phyloP scores from a whole-genome alignment of 164 flowering plant species.

The Aristolochia contorta region DNA sequence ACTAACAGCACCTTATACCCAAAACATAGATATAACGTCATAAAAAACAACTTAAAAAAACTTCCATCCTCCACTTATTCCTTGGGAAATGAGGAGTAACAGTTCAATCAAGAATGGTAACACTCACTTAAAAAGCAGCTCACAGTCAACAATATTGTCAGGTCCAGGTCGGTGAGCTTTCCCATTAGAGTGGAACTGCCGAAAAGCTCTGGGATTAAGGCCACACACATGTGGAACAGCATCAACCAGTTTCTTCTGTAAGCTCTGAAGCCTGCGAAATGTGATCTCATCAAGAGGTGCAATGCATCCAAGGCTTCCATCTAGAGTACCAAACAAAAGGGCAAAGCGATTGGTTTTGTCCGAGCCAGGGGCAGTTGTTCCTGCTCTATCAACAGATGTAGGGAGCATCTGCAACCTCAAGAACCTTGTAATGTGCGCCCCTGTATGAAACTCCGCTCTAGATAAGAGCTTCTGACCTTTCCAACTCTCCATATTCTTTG shows the following conservation, averaged over 20 bases:
- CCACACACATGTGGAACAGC: slow-evolving; percentile 91
- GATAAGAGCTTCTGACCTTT: slow-evolving; percentile 97
- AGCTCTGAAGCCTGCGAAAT: slow-evolving; percentile 83
- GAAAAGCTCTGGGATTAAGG: slow-evolving; percentile 74
- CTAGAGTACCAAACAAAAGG: slow-evolving; percentile 79
- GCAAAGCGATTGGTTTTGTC: slow-evolving; percentile 95
- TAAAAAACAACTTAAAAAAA: no score
- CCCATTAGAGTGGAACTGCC: slow-evolving; percentile 78
- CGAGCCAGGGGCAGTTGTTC: slow-evolving; percentile 33
- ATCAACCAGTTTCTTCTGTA: slow-evolving; percentile 81
- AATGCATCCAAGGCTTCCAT: slow-evolving; percentile 91
- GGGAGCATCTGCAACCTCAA: slow-evolving; percentile 89
- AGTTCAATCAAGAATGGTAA: no score
- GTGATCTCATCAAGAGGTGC: slow-evolving; percentile 96
- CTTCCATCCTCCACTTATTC: no score
- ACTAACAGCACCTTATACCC: background rate
- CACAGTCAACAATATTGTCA: slow-evolving; percentile 91
- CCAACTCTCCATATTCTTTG: slow-evolving; percentile 93
- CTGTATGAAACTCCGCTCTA: slow-evolving; percentile 95
- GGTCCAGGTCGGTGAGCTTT: slow-evolving; percentile 97
- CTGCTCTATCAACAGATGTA: slow-evolving; percentile 40
- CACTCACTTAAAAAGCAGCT: slow-evolving; percentile 91
- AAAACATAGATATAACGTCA: background rate
- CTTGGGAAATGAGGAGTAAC: no score
- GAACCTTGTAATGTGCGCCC: slow-evolving; percentile 88